These are phyloP conservation scores for Chara braunii DNA, from an alignment of 139 green algal genomes.

Conservation along the genomic window DNA sequence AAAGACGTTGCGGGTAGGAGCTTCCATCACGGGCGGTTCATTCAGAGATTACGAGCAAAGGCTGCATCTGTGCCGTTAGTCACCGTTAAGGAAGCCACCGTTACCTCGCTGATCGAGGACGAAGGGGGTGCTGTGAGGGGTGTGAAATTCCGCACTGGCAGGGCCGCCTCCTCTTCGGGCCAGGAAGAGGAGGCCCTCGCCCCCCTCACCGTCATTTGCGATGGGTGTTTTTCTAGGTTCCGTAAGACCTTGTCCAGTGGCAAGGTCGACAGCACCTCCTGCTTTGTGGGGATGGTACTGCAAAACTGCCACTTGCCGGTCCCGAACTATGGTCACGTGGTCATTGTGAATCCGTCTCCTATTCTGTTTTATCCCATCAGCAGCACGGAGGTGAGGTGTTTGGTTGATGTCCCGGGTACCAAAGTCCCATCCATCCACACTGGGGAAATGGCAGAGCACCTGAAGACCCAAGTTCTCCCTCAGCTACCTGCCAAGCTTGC, in stretches of 20 bases:
- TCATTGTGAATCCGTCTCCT: constrained; percentile 86
- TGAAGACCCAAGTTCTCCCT: constrained; percentile 46
- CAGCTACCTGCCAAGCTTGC: constrained; percentile 63
- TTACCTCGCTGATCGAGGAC: constrained; percentile 44
- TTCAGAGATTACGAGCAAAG: constrained; percentile 72
- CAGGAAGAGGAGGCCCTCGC: constrained; percentile 32
- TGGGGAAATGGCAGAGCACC: constrained; percentile 59
- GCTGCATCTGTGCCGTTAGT: constrained; percentile 43
- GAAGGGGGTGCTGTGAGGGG: constrained; percentile 77
- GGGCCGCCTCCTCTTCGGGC: neutral
- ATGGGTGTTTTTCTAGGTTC: constrained; percentile 94
- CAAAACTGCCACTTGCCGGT: constrained; percentile 60
- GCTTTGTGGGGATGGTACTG: constrained; percentile 90
- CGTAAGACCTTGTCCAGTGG: constrained; percentile 47
- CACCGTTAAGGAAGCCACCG: constrained; percentile 41
- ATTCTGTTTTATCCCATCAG: constrained; percentile 94
- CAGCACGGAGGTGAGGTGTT: constrained; percentile 72
- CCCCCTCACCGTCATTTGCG: constrained; percentile 88
- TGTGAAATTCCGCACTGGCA: constrained; percentile 63
- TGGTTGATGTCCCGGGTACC: constrained; percentile 86
- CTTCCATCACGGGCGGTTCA: constrained; percentile 95
- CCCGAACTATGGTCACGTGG: constrained; percentile 85
- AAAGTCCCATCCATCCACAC: constrained; percentile 50
- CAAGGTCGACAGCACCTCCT: constrained; percentile 69
- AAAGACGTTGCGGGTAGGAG: constrained; percentile 67